Conservation (phyloP, 1,284 basidiomycete genomes). For the Coniophora puteana region DNA sequence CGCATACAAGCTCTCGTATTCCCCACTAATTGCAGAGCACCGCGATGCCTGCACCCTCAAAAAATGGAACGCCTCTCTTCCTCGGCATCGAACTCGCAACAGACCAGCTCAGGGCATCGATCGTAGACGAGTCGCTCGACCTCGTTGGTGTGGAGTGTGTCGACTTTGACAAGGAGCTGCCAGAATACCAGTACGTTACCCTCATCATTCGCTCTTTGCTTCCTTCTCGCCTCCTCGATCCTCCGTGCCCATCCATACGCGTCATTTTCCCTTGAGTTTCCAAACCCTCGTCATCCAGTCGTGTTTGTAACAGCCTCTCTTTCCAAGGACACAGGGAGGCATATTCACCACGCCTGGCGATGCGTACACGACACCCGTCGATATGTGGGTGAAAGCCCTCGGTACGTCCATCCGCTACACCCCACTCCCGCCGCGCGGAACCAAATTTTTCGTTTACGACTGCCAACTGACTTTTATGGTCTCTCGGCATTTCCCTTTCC, state of each 20-base stretch:
- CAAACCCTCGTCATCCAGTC: slow-evolving; percentile 4
- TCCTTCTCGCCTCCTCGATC: slow-evolving; percentile 6
- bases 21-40: slow-evolving; percentile 4
- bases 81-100: slow-evolving; percentile 77
- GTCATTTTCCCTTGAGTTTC: slow-evolving; percentile 7
- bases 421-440: no score
- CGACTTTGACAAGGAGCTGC: slow-evolving; percentile 74
- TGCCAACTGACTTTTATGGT: slow-evolving; percentile 28
- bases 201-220: slow-evolving; percentile 7
- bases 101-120: slow-evolving; percentile 73
- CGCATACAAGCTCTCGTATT: slow-evolving; percentile 6
- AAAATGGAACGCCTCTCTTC: slow-evolving; percentile 59
- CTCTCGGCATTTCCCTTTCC: slow-evolving; percentile 25
- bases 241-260: slow-evolving; percentile 9
- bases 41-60: slow-evolving; percentile 46
- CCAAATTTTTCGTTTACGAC: slow-evolving; percentile 31
- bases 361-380: slow-evolving; percentile 78
- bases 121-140: slow-evolving; percentile 77
- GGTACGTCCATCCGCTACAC: slow-evolving; percentile 53
- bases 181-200: slow-evolving; percentile 71
- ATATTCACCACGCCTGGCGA: slow-evolving; percentile 82
- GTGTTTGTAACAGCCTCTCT: slow-evolving; percentile 13
- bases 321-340: slow-evolving; percentile 70
- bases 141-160: slow-evolving; percentile 75
- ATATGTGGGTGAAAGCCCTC: slow-evolving; percentile 82